Base-by-base conservation (phyloP, 106 monocot species). In the Ottelia alismoides region DNA sequence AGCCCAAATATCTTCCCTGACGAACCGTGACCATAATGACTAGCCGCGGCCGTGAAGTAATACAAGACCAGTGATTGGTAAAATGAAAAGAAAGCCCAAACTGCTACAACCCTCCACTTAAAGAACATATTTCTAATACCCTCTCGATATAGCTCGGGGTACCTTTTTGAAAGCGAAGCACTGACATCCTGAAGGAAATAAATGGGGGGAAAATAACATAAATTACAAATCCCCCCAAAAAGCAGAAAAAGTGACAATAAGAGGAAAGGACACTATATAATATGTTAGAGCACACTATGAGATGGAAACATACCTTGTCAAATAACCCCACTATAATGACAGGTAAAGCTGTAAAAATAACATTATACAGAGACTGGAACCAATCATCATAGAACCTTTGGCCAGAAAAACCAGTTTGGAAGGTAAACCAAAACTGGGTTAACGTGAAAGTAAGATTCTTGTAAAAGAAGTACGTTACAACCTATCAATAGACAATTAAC, bases 341-440 rank as follows among this genome's bases (percentile, higher is more conserved):
- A 40, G 96, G 96, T 35, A 90, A 55, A 28, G 96, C 96, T 2
- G 96, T 98, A 66, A 98, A 98, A 43, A 98, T 98, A 47, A 98
- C 96, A 72, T 98, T 98, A 65, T 85, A 98, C 43, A 98, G 55
- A 27, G 96, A 98, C 57, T 98, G 96, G 58, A 98, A 98, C 96
- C 96, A 98, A 51, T 98, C 96, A 77, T 98, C 96, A 72, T 98
- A 98, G 56, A 90, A 98, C 73, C 96, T 82, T 65, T 98, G 96
- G 61, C 96, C 96, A 68, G 89, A 89, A 58, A 90, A 98, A 6
- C 96, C 96, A 65, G 89, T 82, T 69, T 98, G 96, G 64, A 98
- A 98, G 49, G 96, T 98, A 62, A 98, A 98, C 96, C 96, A 98
- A 60, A 98, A 98, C 58, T 98, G 96, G 58, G 96, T 98, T 66